Evolutionary conservation across 1,284 basidiomycete genomes (phyloP), one percentile per base, ranked within the genome.

Genomic region (Rugosomyces carneus): DNA sequence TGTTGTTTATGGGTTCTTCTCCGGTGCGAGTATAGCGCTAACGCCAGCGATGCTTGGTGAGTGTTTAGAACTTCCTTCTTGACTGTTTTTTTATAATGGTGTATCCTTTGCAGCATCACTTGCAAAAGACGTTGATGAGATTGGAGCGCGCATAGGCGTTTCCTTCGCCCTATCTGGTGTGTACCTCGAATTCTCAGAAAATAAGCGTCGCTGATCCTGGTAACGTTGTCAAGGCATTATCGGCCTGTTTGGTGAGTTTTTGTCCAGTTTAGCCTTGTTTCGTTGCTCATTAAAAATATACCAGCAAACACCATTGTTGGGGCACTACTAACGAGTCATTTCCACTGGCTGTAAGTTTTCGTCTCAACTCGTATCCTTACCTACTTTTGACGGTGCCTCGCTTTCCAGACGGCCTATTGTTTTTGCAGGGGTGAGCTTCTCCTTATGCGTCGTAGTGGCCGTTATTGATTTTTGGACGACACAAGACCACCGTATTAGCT

Each of bases 1-100:
- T 7, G 51, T 71, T 26, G 51, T 79, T 13, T 80, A 68, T 47
- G 76, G 77, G 0, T 61, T 76, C 44, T 75, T 77, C 52, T 69
- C 67, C 18, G 76, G 74, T 3, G 64, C 67, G 34, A 66, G 70
- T 69, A 58, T 56, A 3, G 60, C 64, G 13, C 52, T 67, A 10
- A 43, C 40, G 20, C 37, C 41, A n/a, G 40, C 46, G 11, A 39
- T 48, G 46, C 37, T 48, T 3, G 46, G 41, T 16, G 23, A 3
- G 42, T 35, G 10, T 18, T 5, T 26, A 23, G 10, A 21, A n/a
- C n/a, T n/a, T n/a, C 21, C 27, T 13, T 15, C 5, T 20, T 18
- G 8, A 27, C 18, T 26, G 23, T 31, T n/a, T 19, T 5, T 5
- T 1, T 37, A 19, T 31, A 16, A 23, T 18, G 7, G 15, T 2